Evolutionary conservation across 495 filamentous ascomycete species (phyloP).

Genomic region (Articulospora tetracladia): DNA sequence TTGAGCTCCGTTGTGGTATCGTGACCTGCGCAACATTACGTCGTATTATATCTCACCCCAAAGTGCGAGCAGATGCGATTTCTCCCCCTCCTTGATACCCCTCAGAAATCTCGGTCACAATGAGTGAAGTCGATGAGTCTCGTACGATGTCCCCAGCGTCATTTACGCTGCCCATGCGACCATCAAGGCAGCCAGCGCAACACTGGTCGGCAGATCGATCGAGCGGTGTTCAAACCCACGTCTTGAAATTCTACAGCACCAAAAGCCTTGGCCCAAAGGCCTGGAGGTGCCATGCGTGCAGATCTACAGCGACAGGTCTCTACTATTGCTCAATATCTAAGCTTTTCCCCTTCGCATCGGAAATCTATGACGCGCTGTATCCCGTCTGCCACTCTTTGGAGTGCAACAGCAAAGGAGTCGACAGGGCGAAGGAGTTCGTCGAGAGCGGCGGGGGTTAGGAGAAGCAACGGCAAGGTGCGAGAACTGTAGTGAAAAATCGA

Average conservation of each 20-base stretch:
- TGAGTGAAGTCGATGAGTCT: background rate
- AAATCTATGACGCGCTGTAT: background rate
- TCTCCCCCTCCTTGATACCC: no score
- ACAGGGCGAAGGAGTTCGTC: background rate
- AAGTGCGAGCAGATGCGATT: no score
- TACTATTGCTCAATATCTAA: background rate
- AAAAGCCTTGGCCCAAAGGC: background rate
- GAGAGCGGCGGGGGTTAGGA: background rate
- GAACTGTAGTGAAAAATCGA: background rate
- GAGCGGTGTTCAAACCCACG: background rate
- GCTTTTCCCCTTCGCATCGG: background rate
- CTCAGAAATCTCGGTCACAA: background rate
- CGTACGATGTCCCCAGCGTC: background rate
- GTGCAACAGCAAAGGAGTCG: background rate
- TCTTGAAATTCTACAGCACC: background rate
- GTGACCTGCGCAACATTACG: no score
- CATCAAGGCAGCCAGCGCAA: background rate
- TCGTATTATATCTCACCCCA: no score
- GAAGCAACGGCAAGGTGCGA: background rate
- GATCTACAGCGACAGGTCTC: background rate
- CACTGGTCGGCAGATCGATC: background rate
- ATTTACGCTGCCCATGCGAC: background rate
- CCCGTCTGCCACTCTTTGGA: background rate
- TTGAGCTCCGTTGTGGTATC: no score
- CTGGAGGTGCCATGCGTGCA: background rate